Evolutionary conservation across 192 early-diverging fungal species (phyloP), one percentile per base, ranked within the genome.

Genomic region (Lobosporangium transversale): DNA sequence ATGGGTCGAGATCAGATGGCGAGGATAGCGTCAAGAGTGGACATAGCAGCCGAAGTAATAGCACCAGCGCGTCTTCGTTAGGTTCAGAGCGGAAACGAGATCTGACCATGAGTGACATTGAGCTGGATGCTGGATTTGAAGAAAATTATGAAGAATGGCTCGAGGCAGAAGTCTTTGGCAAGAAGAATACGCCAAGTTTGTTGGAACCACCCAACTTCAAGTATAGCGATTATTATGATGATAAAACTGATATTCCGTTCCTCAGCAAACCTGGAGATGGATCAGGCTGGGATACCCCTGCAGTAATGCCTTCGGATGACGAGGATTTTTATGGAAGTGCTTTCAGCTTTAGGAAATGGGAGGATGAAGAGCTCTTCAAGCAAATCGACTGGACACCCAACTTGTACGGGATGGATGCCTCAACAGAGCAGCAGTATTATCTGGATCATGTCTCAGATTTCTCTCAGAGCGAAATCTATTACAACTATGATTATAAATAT

Each of bases 71-170:
- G 14, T 58, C 48, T n/a, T 68, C 53, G 23, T 32, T 40, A 30
- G 40, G 26, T 30, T 59, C 53, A 11, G 62, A 61, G 18, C 26
- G 54, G 30, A 61, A 44, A 33, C 69, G 66, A 21, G 80, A 67
- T 57, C 48, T 71, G 37, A 71, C 62, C 7, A 65, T 65, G 62
- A 81, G 54, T 31, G 81, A 80, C 31, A 78, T 85, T 33, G 79
- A 84, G 30, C 54, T 91, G 42, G 91, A 92, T 47, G 69, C 64
- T 2, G 79, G 80, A 17, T 93, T 92, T 62, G 80, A 81, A 56
- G 71, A 83, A 26, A 87, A 90, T 44, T 93, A 90, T 58, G 83
- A 90, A 58, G 80, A 86, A 32, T 93, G 92, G 92, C 74, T 88
- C 6, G 82, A 86, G 40, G 79, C 82, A 4, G 86, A 86, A 53